A percentile compares a stretch with the other conserved stretches of the same genome.
Evolutionary conservation across 495 filamentous ascomycete species (phyloP).

Genomic region (Umbilicaria muhlenbergii): DNA sequence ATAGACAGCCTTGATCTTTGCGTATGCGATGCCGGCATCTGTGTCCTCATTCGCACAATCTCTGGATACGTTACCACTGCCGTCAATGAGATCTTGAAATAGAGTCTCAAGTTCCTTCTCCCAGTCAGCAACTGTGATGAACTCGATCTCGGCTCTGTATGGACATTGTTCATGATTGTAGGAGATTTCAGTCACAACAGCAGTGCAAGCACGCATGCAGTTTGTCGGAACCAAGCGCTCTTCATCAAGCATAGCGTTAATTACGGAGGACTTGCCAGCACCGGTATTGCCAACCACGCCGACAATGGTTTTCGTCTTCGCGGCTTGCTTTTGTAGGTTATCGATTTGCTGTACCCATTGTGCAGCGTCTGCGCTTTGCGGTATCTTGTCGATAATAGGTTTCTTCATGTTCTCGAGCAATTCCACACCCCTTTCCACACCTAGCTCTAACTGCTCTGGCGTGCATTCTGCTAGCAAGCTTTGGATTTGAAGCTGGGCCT

Average conservation of each 20-base stretch:
- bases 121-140: slow-evolving; percentile 42
- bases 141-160: slow-evolving; percentile 50
- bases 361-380: slow-evolving; percentile 13
- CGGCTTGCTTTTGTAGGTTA: slow-evolving; percentile 22
- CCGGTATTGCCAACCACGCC: slow-evolving; percentile 45
- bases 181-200: slow-evolving; percentile 48
- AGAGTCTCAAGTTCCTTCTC: slow-evolving; percentile 31
- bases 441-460: slow-evolving; percentile 24
- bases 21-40: slow-evolving; percentile 42
- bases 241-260: slow-evolving; percentile 44
- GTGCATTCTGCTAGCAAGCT: slow-evolving; percentile 19
- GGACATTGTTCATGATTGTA: slow-evolving; percentile 36
- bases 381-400: slow-evolving; percentile 7
- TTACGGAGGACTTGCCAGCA: slow-evolving; percentile 42
- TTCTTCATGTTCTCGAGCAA: slow-evolving; percentile 19
- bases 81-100: slow-evolving; percentile 37
- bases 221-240: slow-evolving; percentile 36
- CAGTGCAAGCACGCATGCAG: slow-evolving; percentile 50
- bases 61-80: slow-evolving; percentile 23
- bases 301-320: slow-evolving; percentile 27
- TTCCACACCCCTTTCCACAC: slow-evolving; percentile 19
- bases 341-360: slow-evolving; percentile 30
- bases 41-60: slow-evolving; percentile 29
- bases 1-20: slow-evolving; percentile 51
- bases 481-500: slow-evolving; percentile 16